Conservation (phyloP, 768 basidiomycete species). For the Tricholoma furcatifolium region DNA sequence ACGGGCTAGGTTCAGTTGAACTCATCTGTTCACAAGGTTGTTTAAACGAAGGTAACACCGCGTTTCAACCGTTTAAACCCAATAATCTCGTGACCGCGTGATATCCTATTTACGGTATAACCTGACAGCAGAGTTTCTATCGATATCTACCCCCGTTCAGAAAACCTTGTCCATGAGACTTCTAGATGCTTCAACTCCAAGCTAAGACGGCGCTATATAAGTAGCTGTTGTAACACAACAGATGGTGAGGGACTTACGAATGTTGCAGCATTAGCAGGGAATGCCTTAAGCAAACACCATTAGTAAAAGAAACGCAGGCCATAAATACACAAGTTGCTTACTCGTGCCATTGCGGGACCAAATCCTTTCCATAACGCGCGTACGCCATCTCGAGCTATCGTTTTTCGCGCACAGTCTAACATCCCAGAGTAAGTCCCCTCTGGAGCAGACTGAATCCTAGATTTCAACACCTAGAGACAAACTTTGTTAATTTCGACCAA, state of each 20-base stretch:
- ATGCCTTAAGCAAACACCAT: constrained; percentile 60
- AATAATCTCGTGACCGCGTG: constrained; percentile 5
- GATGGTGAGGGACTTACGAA: constrained; percentile 58
- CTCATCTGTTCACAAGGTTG: too few relatives aligned
- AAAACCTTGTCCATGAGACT: constrained; percentile 75
- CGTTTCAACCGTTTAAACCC: not conserved
- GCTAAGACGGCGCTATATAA: constrained; percentile 40
- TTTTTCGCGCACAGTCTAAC: constrained; percentile 89
- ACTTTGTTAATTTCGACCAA: not conserved
- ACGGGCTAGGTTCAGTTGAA: constrained; percentile 7
- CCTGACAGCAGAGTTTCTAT: too few relatives aligned
- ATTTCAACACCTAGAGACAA: constrained; percentile 80
- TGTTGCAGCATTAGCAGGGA: constrained; percentile 96
- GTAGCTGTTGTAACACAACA: not conserved
- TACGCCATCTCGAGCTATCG: constrained; percentile 86
- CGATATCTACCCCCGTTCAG: constrained; percentile 18
- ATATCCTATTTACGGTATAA: not conserved
- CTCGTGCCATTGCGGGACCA: constrained; percentile 94
- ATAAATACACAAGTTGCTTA: constrained; percentile 32
- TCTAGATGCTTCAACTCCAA: constrained; percentile 90
- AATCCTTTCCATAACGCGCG: constrained; percentile 95
- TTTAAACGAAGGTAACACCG: too few relatives aligned
- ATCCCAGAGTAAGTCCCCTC: constrained; percentile 95
- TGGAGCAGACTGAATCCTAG: constrained; percentile 94
- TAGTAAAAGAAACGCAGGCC: not conserved